Evolutionary conservation across 2,329 filamentous ascomycete genomes (phyloP).

Genomic region (Westerdykella aurantiaca): DNA sequence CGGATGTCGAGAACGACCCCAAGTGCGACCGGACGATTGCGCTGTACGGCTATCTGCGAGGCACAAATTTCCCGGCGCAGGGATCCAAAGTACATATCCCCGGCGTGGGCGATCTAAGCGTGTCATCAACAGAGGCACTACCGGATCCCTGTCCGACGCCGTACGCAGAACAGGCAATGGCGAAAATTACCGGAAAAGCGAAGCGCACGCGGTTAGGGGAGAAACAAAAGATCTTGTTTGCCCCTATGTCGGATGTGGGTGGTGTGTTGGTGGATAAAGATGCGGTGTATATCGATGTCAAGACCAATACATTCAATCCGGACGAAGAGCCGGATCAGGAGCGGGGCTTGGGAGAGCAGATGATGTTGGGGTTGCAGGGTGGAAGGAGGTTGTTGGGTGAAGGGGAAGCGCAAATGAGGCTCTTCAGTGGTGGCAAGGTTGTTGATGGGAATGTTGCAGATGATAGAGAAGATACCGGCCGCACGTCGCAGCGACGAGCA

Average conservation of each 20-base stretch:
- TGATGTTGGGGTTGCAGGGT: conserved; percentile 83
- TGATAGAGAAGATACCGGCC: conserved; percentile 53
- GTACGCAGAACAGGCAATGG: conserved; percentile 77
- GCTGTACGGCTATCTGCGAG: conserved; percentile 86
- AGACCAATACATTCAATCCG: conserved; percentile 63
- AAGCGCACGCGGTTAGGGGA: conserved; percentile 78
- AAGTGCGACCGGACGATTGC: conserved; percentile 90
- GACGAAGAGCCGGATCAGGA: conserved; percentile 60
- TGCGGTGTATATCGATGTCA: conserved; percentile 81
- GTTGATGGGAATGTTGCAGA: conserved; percentile 53
- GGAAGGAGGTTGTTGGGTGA: conserved; percentile 78
- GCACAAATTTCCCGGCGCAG: conserved; percentile 84
- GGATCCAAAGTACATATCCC: conserved; percentile 87
- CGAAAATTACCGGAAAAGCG: conserved; percentile 77
- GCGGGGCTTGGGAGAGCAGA: conserved; percentile 87
- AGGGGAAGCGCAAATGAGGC: conserved; percentile 71
- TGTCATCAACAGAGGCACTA: conserved; percentile 76
- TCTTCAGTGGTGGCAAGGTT: conserved; percentile 73
- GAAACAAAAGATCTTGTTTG: conserved; percentile 94
- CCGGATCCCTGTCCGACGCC: conserved; percentile 96
- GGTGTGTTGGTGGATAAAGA: conserved; percentile 95
- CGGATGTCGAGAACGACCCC: conserved; percentile 77
- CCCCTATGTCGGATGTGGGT: conserved; percentile 96
- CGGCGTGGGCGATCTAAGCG: conserved; percentile 81
- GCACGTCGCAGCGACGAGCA: conserved; percentile 50